Conservation (phyloP, 2,329 filamentous ascomycete species). For the Pyricularia sp. region DNA sequence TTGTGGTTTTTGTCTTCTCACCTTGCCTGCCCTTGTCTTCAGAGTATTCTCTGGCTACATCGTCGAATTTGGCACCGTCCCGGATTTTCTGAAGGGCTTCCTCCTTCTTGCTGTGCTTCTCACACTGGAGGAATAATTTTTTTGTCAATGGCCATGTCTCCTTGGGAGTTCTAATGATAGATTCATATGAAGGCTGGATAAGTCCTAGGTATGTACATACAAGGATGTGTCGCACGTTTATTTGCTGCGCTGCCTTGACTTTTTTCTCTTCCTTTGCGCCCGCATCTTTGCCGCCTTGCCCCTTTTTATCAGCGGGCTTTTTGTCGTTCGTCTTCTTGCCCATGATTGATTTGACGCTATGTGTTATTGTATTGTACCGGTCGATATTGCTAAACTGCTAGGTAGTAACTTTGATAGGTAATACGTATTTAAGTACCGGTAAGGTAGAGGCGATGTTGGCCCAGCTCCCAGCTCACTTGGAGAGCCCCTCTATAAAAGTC, state of each 20-base stretch:
- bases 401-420: not conserved
- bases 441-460: not conserved
- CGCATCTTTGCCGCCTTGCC: slow-evolving; percentile 5
- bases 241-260: slow-evolving; percentile 20
- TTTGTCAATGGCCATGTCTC: not conserved
- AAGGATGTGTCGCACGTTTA: slow-evolving; percentile 64
- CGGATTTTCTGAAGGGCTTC: slow-evolving; percentile 57
- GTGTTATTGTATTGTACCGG: not conserved
- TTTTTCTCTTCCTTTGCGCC: slow-evolving; percentile 7
- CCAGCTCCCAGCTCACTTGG: not conserved
- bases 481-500: not conserved
- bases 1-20: slow-evolving; percentile 14
- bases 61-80: slow-evolving; percentile 58
- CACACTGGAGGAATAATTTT: slow-evolving; percentile 37
- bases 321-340: slow-evolving; percentile 12
- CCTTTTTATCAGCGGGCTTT: slow-evolving; percentile 8
- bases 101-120: slow-evolving; percentile 67
- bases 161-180: not conserved
- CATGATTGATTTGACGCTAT: slow-evolving; percentile 5
- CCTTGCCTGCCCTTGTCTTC: slow-evolving; percentile 65
- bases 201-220: slow-evolving; percentile 18
- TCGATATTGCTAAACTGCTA: not conserved
- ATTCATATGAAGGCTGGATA: not conserved
- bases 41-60: slow-evolving; percentile 58
- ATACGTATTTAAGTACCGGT: not conserved